These are phyloP conservation scores for Nannizziopsis arthrosporioides DNA, from an alignment of 2,329 filamentous ascomycete genomes.

Conservation along the genomic window DNA sequence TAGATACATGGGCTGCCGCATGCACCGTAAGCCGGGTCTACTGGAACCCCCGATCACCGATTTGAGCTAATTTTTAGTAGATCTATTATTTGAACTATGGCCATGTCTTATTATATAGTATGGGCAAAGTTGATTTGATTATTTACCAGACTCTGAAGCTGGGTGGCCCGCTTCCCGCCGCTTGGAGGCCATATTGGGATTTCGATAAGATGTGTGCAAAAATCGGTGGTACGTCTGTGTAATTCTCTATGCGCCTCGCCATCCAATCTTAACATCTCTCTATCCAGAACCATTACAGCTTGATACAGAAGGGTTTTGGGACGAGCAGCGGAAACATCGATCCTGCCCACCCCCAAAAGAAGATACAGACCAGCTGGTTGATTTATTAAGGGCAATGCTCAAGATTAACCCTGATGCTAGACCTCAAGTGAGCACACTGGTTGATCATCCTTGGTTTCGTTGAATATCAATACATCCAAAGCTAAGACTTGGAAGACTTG, in stretches of 20 bases:
- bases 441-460: constrained; percentile 2
- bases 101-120: background rate
- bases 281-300: background rate
- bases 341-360: background rate
- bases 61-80: background rate
- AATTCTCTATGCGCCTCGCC: too few relatives aligned
- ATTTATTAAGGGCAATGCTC: constrained; percentile 5
- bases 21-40: background rate
- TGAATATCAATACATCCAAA: too few relatives aligned
- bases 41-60: background rate
- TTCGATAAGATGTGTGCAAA: background rate
- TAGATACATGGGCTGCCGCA: constrained; percentile 2
- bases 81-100: background rate
- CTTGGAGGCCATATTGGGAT: background rate
- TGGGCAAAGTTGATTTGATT: background rate
- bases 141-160: constrained; percentile 1
- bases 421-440: background rate
- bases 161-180: background rate
- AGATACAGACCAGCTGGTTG: background rate
- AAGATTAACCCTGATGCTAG: background rate
- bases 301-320: constrained; percentile 1
- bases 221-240: background rate
- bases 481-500: too few relatives aligned
- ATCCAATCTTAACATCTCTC: too few relatives aligned
- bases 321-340: background rate